Evolutionary conservation across 2,329 filamentous ascomycete species (phyloP).

Genomic region (Sporothrix luriei): DNA sequence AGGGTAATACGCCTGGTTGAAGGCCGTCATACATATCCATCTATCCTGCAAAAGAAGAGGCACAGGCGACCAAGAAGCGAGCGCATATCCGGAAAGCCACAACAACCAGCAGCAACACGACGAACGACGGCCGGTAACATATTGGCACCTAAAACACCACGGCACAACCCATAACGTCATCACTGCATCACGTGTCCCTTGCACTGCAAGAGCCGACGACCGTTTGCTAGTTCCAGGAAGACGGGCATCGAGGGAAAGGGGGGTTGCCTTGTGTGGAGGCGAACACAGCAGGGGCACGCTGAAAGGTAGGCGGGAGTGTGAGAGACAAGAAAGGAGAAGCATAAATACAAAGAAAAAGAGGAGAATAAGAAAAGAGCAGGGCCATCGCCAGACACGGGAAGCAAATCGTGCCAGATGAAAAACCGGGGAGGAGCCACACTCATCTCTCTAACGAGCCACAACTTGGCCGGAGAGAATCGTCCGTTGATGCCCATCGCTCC

Average conservation of each 20-base stretch:
- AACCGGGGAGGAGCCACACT: conserved; percentile 29
- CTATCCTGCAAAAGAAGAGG: not conserved
- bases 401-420: conserved; percentile 29
- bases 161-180: not conserved
- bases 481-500: conserved; percentile 28
- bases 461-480: conserved; percentile 26
- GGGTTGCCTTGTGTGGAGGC: conserved; percentile 2
- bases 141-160: not conserved
- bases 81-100: not conserved
- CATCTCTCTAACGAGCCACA: conserved; percentile 28
- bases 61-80: conserved; percentile 4
- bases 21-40: not conserved
- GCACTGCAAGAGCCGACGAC: conserved; percentile 5
- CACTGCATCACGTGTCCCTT: conserved; percentile 5
- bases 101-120: not conserved
- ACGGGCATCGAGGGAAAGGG: not conserved
- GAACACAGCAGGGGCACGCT: conserved; percentile 13
- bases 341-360: not conserved
- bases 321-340: not conserved
- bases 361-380: conserved; percentile 19
- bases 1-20: not conserved
- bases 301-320: conserved; percentile 6
- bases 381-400: not conserved
- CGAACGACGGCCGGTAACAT: not conserved
- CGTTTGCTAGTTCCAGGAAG: not conserved